A percentile compares a stretch with the other conserved stretches of the same genome.
Evolutionary conservation across 306 rosid species (phyloP).

Genomic region (Corylus americana): DNA sequence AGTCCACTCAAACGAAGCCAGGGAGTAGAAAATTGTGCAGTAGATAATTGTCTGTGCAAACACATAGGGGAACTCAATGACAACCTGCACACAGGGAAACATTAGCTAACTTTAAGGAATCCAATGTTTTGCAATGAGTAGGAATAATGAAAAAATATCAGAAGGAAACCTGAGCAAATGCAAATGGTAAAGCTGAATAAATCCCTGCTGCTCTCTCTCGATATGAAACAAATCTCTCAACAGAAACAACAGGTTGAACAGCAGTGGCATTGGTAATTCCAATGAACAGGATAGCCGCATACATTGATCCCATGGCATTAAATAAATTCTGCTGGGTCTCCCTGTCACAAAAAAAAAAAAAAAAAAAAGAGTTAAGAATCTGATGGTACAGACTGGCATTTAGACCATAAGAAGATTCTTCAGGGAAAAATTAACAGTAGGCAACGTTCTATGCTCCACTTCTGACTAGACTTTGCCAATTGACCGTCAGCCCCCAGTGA

Average conservation of each 20-base stretch:
- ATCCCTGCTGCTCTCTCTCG: slow-evolving; percentile 97
- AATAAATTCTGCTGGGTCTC: slow-evolving; percentile 82
- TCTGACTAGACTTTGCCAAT: background rate
- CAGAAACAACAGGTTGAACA: slow-evolving; percentile 93
- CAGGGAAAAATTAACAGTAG: background rate
- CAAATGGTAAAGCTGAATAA: slow-evolving; percentile 93
- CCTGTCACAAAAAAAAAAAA: slow-evolving; percentile 40
- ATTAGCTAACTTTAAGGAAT: slow-evolving; percentile 30
- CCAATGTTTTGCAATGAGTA: slow-evolving; percentile 3
- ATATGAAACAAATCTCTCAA: slow-evolving; percentile 92
- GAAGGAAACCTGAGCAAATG: slow-evolving; percentile 86
- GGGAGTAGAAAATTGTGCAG: slow-evolving; percentile 82
- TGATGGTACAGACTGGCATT: slow-evolving; percentile 10
- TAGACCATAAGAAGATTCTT: background rate
- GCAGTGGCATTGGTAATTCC: slow-evolving; percentile 94
- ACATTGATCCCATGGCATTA: slow-evolving; percentile 97
- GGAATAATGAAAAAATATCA: background rate
- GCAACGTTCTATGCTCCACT: background rate
- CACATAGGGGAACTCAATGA: slow-evolving; percentile 91
- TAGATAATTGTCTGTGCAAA: slow-evolving; percentile 79
- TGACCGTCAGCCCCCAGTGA: background rate
- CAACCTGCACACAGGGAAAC: slow-evolving; percentile 57
- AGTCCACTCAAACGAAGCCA: slow-evolving; percentile 86
- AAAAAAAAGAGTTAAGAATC: background rate
- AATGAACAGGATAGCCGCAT: slow-evolving; percentile 78